phyloP scores from a whole-genome alignment of 1,284 basidiomycete genomes.

The Cutaneotrichosporon curvatum region DNA sequence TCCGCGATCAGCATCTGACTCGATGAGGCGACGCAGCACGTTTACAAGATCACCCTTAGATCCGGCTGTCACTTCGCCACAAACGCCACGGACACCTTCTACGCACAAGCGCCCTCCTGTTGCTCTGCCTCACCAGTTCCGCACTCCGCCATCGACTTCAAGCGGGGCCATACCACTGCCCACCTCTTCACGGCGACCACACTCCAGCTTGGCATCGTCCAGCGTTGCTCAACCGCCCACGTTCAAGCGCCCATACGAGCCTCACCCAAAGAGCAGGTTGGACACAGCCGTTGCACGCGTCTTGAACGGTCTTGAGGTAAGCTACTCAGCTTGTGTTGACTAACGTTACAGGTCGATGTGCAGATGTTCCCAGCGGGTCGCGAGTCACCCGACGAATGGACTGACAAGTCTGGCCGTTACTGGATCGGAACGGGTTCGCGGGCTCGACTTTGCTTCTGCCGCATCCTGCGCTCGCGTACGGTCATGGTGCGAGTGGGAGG shows the following conservation, averaged over 20 bases:
- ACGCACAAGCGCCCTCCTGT: no score
- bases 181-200: no score
- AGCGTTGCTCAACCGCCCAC: no score
- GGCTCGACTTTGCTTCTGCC: conserved; percentile 74
- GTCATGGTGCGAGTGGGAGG: conserved; percentile 94
- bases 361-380: conserved; percentile 64
- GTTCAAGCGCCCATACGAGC: not conserved
- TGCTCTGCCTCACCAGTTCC: no score
- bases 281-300: conserved; percentile 87
- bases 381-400: conserved; percentile 51
- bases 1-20: no score
- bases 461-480: conserved; percentile 81
- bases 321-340: conserved; percentile 4
- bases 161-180: no score
- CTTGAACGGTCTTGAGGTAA: conserved; percentile 74
- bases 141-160: no score
- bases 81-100: no score
- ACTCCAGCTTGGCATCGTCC: no score
- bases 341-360: conserved; percentile 53
- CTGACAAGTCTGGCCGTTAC: conserved; percentile 85
- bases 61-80: no score
- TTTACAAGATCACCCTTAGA: no score
- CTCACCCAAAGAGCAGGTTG: conserved; percentile 65
- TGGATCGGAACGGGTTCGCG: conserved; percentile 84
- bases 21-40: no score